Base-by-base conservation (phyloP, 2,329 filamentous ascomycete genomes). In the Aureobasidium sp. region DNA sequence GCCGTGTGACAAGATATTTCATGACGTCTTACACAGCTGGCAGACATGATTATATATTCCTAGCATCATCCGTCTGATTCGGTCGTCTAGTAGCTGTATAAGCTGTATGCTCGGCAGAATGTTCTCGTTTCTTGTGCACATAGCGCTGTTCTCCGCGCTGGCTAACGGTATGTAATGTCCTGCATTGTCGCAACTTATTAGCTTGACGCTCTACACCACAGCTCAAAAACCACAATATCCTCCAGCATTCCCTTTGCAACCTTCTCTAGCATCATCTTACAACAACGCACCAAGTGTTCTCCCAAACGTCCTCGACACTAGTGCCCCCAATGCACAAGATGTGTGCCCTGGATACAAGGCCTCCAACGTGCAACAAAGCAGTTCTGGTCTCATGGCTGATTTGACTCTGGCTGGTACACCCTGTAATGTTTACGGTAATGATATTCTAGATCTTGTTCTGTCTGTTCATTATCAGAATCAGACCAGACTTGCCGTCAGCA, bases 341-440 rank as follows among this genome's bases (percentile, higher is more conserved):
- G 62, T 64, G 3, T 72, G 69, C 27, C 67, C 70, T 2, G 70
- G 70, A 29, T 72, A 72, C 62, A 66, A 57, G 41, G 69, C 70
- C n/a, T 68, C 64, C 29, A 69, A 70, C 59, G 65, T 71, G 3
- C 51, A 63, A 37, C 61, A 70, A 32, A 67, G 55, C 34, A 55
- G 36, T 27, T 62, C 63, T 25, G 68, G 67, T 25, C 42, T 72
- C 29, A 68, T 62, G 5, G 70, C 70, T 16, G 69, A 71, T 54
- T 61, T 72, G 27, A 64, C 65, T 2, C 47, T 72, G 16, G 68
- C 68, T 36, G 70, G 70, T 39, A 29, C 59, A 37, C 65, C 65
- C 9, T 72, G 69, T 51, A 68, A 72, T 48, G 66, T 66, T 11
- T 72, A 70, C 57, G 70, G 70, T 16, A 68, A 67, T 41, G 70